These are phyloP conservation scores for Nakazawaea sp. DNA, from an alignment of 805 yeast species.

Conservation along the genomic window DNA sequence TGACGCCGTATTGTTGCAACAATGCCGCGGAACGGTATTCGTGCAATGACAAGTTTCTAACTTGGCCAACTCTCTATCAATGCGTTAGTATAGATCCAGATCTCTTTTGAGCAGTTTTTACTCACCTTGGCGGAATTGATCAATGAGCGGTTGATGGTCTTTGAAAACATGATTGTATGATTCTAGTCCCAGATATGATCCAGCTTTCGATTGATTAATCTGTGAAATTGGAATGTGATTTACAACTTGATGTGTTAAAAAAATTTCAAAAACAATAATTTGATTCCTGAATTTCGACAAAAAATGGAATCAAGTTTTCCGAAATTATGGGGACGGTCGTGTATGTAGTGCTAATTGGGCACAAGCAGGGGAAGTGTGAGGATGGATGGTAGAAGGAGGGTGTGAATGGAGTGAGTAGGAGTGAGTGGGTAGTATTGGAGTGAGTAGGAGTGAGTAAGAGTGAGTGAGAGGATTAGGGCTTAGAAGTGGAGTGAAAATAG, in stretches of 20 bases:
- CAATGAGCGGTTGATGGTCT: slow-evolving; percentile 10
- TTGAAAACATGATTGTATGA: slow-evolving; percentile 10
- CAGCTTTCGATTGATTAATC: too few species aligned
- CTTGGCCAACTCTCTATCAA: slow-evolving; percentile 13
- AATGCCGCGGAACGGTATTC: slow-evolving; percentile 93
- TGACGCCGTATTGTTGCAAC: slow-evolving; percentile 75
- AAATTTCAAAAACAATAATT: slow-evolving; percentile 1
- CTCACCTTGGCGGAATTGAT: slow-evolving; percentile 10
- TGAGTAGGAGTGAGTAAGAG: too few species aligned
- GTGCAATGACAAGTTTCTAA: slow-evolving; percentile 83
- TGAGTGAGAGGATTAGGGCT: too few species aligned
- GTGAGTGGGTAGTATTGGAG: too few species aligned
- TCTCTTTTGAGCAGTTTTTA: neutral
- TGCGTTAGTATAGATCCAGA: neutral
- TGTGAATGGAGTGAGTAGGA: too few species aligned
- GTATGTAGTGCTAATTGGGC: neutral
- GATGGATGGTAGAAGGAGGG: too few species aligned
- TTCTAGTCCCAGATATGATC: too few species aligned
- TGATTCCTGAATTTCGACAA: slow-evolving; percentile 10
- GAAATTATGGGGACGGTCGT: slow-evolving; percentile 4
- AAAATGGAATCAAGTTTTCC: slow-evolving; percentile 11
- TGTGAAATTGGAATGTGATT: too few species aligned
- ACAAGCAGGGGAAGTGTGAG: too few species aligned
- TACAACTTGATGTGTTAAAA: neutral
- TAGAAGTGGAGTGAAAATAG: too few species aligned